phyloP scores from a whole-genome alignment of 768 basidiomycete species.

The Lactarius evosmus region DNA sequence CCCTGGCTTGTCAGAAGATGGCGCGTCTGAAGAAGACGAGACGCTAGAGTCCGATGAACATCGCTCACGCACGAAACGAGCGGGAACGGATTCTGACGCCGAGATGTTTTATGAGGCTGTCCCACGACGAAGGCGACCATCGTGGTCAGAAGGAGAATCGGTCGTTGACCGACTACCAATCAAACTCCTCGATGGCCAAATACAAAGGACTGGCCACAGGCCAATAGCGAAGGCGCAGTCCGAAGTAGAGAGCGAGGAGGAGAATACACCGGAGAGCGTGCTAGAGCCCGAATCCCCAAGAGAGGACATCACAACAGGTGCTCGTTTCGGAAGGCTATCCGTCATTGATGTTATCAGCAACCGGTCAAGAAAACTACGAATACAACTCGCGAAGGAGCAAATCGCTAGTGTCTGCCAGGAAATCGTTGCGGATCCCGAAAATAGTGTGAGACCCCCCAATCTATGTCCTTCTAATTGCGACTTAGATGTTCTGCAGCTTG shows the following conservation, averaged over 20 bases:
- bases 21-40: conserved; percentile 33
- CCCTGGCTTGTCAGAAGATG: conserved; percentile 33
- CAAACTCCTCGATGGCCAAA: conserved; percentile 77
- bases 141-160: conserved; percentile 46
- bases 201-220: conserved; percentile 55
- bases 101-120: conserved; percentile 74
- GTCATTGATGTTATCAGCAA: conserved; percentile 68
- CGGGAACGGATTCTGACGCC: conserved; percentile 45
- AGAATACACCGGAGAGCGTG: conserved; percentile 32
- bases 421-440: conserved; percentile 91
- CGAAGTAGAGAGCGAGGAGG: conserved; percentile 39
- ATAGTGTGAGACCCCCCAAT: conserved; percentile 59
- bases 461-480: conserved; percentile 15
- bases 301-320: conserved; percentile 78
- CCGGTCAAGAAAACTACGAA: conserved; percentile 58
- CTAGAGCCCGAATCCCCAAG: conserved; percentile 35
- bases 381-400: conserved; percentile 87
- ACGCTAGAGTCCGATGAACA: conserved; percentile 26
- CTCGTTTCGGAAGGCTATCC: conserved; percentile 83
- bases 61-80: conserved; percentile 27
- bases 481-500: conserved; percentile 52
- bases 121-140: conserved; percentile 50
- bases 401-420: conserved; percentile 93
- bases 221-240: conserved; percentile 31
- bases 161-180: conserved; percentile 72